phyloP scores from a whole-genome alignment of 345 rosid genomes.

The Eucalyptus tenuipes region DNA sequence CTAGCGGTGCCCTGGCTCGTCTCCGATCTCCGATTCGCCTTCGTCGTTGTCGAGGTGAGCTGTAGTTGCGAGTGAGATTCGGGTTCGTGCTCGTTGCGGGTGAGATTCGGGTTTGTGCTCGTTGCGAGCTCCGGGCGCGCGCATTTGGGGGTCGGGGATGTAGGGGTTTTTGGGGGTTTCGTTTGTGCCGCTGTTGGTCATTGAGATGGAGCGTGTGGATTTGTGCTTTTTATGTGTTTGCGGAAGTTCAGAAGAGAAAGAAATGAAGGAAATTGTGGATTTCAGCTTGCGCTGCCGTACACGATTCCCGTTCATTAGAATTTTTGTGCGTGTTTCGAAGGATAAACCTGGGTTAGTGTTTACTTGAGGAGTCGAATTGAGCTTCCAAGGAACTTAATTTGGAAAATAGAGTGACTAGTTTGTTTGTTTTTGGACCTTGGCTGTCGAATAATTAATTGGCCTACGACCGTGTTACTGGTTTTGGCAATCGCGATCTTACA shows the following conservation, averaged over 20 bases:
- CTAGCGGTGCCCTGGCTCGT: constrained; percentile 9
- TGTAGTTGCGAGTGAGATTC: background rate
- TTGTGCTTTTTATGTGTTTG: background rate
- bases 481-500: background rate
- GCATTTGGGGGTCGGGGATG: background rate
- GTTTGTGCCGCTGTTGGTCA: background rate
- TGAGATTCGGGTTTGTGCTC: background rate
- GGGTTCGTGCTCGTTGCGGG: background rate
- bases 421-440: background rate
- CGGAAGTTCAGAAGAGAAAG: background rate
- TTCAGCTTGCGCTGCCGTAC: background rate
- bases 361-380: background rate
- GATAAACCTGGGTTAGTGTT: background rate
- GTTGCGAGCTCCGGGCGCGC: background rate
- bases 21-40: constrained; percentile 37
- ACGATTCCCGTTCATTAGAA: background rate
- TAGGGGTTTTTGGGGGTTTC: background rate
- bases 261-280: background rate
- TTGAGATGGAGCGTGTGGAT: background rate
- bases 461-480: background rate
- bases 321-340: background rate
- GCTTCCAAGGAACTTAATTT: background rate
- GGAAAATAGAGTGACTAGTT: background rate
- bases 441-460: background rate
- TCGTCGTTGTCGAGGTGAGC: constrained; percentile 45